These are phyloP conservation scores for Solanum paucissectum DNA, from an alignment of 257 asterid species.

Conservation along the genomic window DNA sequence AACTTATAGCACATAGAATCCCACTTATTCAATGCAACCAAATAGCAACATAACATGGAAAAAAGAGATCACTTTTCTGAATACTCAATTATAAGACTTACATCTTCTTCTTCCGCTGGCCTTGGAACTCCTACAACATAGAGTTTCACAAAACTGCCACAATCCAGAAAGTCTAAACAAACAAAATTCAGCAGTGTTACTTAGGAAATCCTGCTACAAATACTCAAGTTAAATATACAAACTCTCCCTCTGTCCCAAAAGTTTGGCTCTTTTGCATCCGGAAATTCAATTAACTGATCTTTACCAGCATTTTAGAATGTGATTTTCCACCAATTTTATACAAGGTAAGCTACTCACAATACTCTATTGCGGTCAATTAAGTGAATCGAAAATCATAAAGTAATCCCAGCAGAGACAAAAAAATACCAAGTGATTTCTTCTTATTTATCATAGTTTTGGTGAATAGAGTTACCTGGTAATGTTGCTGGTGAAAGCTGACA, in stretches of 20 bases:
- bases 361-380: not conserved
- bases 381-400: not conserved
- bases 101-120: slow-evolving; percentile 54
- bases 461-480: not conserved
- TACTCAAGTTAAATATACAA: not conserved
- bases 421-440: not conserved
- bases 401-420: not conserved
- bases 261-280: not conserved
- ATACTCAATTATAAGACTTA: slow-evolving; percentile 18
- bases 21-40: not conserved
- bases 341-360: not conserved
- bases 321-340: not conserved
- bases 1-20: not conserved
- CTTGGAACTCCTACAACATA: slow-evolving; percentile 62
- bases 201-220: not conserved
- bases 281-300: not conserved
- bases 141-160: slow-evolving; percentile 48
- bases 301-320: not conserved
- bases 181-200: not conserved
- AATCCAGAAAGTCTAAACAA: slow-evolving; percentile 27
- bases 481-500: not conserved
- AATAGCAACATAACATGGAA: not conserved
- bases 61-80: not conserved
- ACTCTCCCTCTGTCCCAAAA: not conserved
- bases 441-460: not conserved